Conservation (phyloP, 2,329 filamentous ascomycete genomes). For the Aciculosporium take region DNA sequence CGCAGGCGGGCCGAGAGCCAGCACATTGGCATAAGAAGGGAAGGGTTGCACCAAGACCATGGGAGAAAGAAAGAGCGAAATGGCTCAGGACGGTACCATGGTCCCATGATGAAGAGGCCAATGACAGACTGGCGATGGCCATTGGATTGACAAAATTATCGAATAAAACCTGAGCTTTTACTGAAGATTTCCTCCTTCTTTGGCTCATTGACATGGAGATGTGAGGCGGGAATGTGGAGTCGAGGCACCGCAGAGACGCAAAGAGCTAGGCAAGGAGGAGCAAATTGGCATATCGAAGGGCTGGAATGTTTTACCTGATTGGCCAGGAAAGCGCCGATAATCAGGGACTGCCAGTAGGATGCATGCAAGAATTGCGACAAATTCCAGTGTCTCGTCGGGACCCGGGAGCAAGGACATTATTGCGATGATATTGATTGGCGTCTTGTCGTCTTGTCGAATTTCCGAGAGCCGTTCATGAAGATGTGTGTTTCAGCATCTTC, state of each 20-base stretch:
- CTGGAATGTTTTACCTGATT: neutral
- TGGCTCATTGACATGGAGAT: neutral
- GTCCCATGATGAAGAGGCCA: no score
- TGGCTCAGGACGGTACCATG: neutral
- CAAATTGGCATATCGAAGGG: neutral
- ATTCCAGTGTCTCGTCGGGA: neutral
- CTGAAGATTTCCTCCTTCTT: no score
- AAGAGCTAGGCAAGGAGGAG: neutral
- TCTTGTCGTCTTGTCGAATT: constrained; percentile 9
- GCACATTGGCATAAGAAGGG: neutral
- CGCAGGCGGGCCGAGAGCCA: neutral
- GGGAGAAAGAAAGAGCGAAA: neutral
- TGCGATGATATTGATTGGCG: no score
- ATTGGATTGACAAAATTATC: no score
- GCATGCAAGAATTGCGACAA: constrained; percentile 6
- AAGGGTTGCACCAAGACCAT: neutral
- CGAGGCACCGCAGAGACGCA: neutral
- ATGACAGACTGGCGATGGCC: no score
- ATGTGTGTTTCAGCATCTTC: constrained; percentile 1
- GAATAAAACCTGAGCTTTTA: no score
- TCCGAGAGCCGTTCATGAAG: no score
- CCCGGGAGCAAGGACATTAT: constrained; percentile 1
- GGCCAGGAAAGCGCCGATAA: neutral
- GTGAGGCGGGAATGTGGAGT: neutral
- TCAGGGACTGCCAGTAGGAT: neutral